phyloP scores from a whole-genome alignment of 2,329 filamentous ascomycete genomes.

The Tolypocladium cylindrosporum region DNA sequence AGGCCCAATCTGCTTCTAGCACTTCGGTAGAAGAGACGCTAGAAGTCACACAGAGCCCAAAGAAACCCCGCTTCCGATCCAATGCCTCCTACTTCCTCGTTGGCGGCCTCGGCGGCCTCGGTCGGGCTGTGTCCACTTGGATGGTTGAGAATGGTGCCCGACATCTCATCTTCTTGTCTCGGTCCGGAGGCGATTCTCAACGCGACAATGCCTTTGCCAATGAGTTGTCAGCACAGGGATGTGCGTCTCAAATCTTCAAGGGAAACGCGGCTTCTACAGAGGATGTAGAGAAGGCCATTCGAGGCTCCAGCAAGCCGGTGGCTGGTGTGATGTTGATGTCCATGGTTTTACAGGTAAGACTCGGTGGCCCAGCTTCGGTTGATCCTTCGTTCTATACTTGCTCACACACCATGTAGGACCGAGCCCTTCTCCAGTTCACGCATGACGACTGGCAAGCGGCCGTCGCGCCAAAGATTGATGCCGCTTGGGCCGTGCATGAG shows the following conservation, averaged over 20 bases:
- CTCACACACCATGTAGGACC: not conserved
- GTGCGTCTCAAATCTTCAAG: conserved; percentile 9
- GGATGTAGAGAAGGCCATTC: conserved; percentile 2
- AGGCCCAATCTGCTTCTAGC: not conserved
- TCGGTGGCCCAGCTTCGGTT: not conserved
- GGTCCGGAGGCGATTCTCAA: conserved; percentile 2
- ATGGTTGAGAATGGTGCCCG: conserved; percentile 13
- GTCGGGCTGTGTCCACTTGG: conserved; percentile 7
- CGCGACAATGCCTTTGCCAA: conserved; percentile 5
- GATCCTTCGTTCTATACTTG: not conserved
- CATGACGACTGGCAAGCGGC: conserved; percentile 17
- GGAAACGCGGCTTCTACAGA: conserved; percentile 3
- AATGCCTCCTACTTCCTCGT: conserved; percentile 10
- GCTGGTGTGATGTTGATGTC: conserved; percentile 24
- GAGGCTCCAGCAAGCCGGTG: conserved; percentile 10
- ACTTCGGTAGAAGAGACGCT: not conserved
- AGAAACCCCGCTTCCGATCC: not conserved
- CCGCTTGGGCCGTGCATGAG: conserved; percentile 25
- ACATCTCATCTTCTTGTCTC: conserved; percentile 14
- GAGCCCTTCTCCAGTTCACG: conserved; percentile 21
- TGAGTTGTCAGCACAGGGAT: conserved; percentile 10
- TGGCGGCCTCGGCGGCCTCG: conserved; percentile 12
- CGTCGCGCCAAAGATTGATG: conserved; percentile 19
- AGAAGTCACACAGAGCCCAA: not conserved
- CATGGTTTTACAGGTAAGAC: conserved; percentile 17